phyloP scores from a whole-genome alignment of 345 rosid species.

The Brassica juncea region DNA sequence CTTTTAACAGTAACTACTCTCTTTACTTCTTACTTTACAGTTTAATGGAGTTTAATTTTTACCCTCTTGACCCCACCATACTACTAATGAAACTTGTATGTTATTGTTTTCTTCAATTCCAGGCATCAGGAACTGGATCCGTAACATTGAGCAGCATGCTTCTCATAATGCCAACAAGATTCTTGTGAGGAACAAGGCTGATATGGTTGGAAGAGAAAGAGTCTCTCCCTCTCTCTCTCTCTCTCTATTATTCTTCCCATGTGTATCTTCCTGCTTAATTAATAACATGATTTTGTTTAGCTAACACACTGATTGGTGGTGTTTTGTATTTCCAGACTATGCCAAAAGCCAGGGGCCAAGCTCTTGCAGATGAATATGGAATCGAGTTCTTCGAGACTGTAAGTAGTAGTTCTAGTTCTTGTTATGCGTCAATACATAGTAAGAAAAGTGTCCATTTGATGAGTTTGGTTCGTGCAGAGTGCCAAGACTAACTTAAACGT shows the following conservation, averaged over 20 bases:
- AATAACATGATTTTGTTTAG: conserved; percentile 3
- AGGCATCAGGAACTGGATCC: conserved; percentile 87
- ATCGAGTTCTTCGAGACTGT: conserved; percentile 96
- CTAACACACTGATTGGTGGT: neutral
- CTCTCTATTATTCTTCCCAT: neutral
- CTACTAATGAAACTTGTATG: neutral
- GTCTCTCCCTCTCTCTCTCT: conserved; percentile 40
- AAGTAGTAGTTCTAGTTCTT: conserved; percentile 38
- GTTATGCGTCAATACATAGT: neutral
- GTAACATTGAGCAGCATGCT: conserved; percentile 98
- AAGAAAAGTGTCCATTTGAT: neutral
- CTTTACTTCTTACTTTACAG: neutral
- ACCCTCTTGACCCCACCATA: neutral
- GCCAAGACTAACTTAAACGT: conserved; percentile 85
- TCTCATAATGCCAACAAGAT: conserved; percentile 98
- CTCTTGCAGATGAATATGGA: conserved; percentile 96
- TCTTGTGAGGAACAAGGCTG: conserved; percentile 97
- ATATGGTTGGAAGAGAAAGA: conserved; percentile 99
- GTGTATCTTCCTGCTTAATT: neutral
- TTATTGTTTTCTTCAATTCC: neutral
- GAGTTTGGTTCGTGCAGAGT: conserved; percentile 52
- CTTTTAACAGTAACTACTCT: conserved; percentile 81
- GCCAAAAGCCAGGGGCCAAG: conserved; percentile 93
- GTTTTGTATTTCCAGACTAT: conserved; percentile 60
- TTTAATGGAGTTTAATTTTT: neutral